Conservation (phyloP, 2,329 filamentous ascomycete genomes). For the Hymenoscyphus albidus region DNA sequence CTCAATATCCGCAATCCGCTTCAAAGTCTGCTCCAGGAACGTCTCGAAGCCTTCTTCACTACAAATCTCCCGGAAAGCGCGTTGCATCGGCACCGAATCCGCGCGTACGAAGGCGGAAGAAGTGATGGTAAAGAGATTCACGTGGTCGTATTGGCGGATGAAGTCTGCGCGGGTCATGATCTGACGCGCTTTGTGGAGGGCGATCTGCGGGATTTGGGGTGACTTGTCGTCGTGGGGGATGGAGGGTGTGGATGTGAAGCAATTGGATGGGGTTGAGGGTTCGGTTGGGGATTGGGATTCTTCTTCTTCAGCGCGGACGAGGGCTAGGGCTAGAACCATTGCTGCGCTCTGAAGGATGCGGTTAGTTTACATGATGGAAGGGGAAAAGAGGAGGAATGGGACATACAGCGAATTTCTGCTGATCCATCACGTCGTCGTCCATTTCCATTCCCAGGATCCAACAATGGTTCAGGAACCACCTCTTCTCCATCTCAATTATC, state of each 20-base stretch:
- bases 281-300: background rate
- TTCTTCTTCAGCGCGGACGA: slow-evolving; percentile 73
- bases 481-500: slow-evolving; percentile 68
- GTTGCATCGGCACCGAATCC: slow-evolving; percentile 94
- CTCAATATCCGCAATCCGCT: slow-evolving; percentile 89
- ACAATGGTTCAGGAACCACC: slow-evolving; percentile 76
- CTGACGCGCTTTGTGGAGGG: slow-evolving; percentile 78
- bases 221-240: slow-evolving; percentile 14
- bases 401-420: slow-evolving; percentile 89
- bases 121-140: slow-evolving; percentile 94
- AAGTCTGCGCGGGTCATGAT: slow-evolving; percentile 97
- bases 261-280: background rate
- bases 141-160: slow-evolving; percentile 84
- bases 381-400: background rate
- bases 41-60: slow-evolving; percentile 71
- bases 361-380: background rate
- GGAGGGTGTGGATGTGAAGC: slow-evolving; percentile 9
- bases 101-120: slow-evolving; percentile 82
- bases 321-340: slow-evolving; percentile 86
- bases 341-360: slow-evolving; percentile 56
- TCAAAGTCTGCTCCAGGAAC: slow-evolving; percentile 75
- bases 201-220: slow-evolving; percentile 66
- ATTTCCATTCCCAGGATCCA: slow-evolving; percentile 72
- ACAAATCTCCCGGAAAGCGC: slow-evolving; percentile 84
- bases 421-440: slow-evolving; percentile 98